Evolutionary conservation across 106 monocot genomes (phyloP), one percentile per base, ranked within the genome.

Genomic region (Platanthera guangdongensis): DNA sequence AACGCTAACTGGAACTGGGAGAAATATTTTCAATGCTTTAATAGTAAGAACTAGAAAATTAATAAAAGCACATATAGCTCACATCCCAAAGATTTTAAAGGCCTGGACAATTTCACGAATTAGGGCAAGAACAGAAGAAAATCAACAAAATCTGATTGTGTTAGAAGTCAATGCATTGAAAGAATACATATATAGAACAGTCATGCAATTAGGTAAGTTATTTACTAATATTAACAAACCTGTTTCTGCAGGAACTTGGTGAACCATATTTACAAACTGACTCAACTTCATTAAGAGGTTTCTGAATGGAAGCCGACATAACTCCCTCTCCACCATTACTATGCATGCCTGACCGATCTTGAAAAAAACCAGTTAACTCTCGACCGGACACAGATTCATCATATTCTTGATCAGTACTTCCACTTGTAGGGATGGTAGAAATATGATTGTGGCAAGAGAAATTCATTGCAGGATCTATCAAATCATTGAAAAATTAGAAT

Each of bases 141-240:
- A 70, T 70, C 25, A 25, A 47, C 21, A 47, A n/a, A 70, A 47
- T 6, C 22, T 19, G 32, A 39, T 39, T 65, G 32, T 32, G 32
- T 30, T 65, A 10, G 32, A 65, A 65, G 32, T 9, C 28, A 65
- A 65, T n/a, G 32, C 32, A 70, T 48, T 70, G 14, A 70, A 48
- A 70, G 45, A 47, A 47, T 48, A 47, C 46, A 70, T 48, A 67
- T 14, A 15, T 47, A 70, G 15, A 70, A 16, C 6, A 48, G 47
- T 9, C 6, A 48, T 45, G 47, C 47, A 9, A 48, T 32, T 15
- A 70, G n/a, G 47, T 5, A n/a, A 70, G 9, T 70, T 4, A 1
- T 70, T 48, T 48, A 5, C 70, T 7, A 48, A 70, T 47, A 70
- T 47, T 70, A 50, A 70, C 72, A 72, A 72, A 72, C 72, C 72